Conservation (phyloP, 805 yeast species). For the Candida fluviatilis region DNA sequence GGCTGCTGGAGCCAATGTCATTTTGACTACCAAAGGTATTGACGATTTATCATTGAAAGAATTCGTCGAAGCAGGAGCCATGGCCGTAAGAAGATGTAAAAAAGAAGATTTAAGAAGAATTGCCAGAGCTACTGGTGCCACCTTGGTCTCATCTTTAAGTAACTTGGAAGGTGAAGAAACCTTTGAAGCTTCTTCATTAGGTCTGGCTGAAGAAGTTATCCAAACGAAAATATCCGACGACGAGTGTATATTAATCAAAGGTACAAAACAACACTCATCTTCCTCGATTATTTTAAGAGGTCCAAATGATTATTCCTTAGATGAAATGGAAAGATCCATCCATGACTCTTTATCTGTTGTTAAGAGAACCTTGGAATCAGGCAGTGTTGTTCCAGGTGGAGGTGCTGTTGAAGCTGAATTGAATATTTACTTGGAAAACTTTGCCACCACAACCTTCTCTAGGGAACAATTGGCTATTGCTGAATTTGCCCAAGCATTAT, state of each 20-base stretch:
- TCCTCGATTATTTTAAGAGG: conserved; percentile 93
- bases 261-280: conserved; percentile 87
- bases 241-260: conserved; percentile 90
- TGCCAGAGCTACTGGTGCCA: conserved; percentile 97
- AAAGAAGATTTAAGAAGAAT: conserved; percentile 95
- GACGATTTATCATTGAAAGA: conserved; percentile 90
- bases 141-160: conserved; percentile 78
- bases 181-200: conserved; percentile 79
- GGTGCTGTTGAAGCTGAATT: conserved; percentile 98
- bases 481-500: conserved; percentile 87
- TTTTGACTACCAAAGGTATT: conserved; percentile 89
- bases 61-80: conserved; percentile 85
- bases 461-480: conserved; percentile 98
- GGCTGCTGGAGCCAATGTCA: conserved; percentile 88
- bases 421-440: conserved; percentile 90
- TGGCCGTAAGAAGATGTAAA: conserved; percentile 96
- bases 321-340: conserved; percentile 97
- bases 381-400: conserved; percentile 96
- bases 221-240: conserved; percentile 93
- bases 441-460: conserved; percentile 96
- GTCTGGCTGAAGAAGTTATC: conserved; percentile 83
- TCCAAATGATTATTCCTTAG: conserved; percentile 89
- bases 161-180: conserved; percentile 96
- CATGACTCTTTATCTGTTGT: conserved; percentile 94
- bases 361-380: conserved; percentile 92